Evolutionary conservation across 768 basidiomycete species (phyloP).

Genomic region (Cystobasidium ongulense): DNA sequence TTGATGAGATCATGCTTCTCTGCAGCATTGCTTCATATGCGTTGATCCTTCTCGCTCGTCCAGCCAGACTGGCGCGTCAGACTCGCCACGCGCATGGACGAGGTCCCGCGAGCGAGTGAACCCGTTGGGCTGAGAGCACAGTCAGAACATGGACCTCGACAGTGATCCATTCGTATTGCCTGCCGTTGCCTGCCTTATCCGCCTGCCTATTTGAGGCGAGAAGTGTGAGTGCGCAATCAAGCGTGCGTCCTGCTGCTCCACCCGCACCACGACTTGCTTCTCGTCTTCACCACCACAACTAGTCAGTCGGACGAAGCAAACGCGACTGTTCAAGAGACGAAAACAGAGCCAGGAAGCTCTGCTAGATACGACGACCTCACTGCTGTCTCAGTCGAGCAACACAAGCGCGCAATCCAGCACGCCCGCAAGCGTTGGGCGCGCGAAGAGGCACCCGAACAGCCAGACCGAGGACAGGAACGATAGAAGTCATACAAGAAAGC

Average conservation of each 20-base stretch:
- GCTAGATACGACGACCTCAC: no score
- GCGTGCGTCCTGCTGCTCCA: neutral
- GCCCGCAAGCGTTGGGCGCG: slow-evolving; percentile 4
- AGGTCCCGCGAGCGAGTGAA: no score
- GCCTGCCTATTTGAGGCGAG: neutral
- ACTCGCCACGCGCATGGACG: neutral
- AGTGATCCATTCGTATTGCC: no score
- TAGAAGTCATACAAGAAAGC: neutral
- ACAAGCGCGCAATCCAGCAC: neutral
- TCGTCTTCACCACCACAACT: neutral
- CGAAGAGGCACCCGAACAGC: slow-evolving; percentile 6
- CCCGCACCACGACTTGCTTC: neutral
- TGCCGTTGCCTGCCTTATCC: no score
- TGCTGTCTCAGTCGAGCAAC: neutral
- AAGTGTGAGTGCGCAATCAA: neutral
- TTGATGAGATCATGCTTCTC: no score
- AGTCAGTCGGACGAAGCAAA: neutral
- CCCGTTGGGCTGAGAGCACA: neutral
- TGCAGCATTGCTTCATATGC: neutral
- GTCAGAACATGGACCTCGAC: no score
- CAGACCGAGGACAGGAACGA: neutral
- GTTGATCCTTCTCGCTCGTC: neutral
- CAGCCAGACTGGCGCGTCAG: neutral
- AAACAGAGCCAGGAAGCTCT: neutral
- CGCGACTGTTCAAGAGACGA: neutral